Evolutionary conservation across 179 eudicot species (phyloP).

Genomic region (Beta corolliflora): DNA sequence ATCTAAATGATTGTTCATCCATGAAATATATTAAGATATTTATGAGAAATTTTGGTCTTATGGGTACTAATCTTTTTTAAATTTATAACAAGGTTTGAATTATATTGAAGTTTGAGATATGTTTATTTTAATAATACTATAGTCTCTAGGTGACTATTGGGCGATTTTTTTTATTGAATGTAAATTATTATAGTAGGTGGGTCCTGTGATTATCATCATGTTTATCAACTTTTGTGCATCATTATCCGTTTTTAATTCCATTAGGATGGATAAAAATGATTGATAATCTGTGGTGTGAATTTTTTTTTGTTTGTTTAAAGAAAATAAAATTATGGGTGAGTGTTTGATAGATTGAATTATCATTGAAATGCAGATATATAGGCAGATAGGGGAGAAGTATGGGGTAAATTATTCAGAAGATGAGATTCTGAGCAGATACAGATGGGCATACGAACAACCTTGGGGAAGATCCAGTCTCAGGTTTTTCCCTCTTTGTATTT

Average conservation of each 20-base stretch:
- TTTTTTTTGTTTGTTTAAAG: too few relatives aligned
- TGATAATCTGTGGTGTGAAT: background rate
- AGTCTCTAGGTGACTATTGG: background rate
- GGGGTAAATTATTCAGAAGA: constrained; percentile 78
- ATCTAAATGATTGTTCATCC: background rate
- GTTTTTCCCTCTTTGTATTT: constrained; percentile 31
- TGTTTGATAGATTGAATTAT: background rate
- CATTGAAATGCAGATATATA: constrained; percentile 62
- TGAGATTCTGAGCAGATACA: constrained; percentile 76
- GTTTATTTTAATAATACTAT: background rate
- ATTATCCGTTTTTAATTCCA: too few relatives aligned
- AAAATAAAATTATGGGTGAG: background rate
- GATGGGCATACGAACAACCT: constrained; percentile 92
- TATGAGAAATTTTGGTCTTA: background rate
- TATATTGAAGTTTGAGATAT: background rate
- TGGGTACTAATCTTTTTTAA: background rate
- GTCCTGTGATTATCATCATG: background rate
- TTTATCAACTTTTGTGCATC: background rate
- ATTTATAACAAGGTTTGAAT: background rate
- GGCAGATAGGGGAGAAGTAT: constrained; percentile 88
- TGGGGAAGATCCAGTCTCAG: constrained; percentile 95
- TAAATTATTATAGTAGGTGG: background rate
- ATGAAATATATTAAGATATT: background rate
- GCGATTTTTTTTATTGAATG: background rate
- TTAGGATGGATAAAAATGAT: background rate